phyloP scores from a whole-genome alignment of 306 rosid species.

The Citrullus amarus region DNA sequence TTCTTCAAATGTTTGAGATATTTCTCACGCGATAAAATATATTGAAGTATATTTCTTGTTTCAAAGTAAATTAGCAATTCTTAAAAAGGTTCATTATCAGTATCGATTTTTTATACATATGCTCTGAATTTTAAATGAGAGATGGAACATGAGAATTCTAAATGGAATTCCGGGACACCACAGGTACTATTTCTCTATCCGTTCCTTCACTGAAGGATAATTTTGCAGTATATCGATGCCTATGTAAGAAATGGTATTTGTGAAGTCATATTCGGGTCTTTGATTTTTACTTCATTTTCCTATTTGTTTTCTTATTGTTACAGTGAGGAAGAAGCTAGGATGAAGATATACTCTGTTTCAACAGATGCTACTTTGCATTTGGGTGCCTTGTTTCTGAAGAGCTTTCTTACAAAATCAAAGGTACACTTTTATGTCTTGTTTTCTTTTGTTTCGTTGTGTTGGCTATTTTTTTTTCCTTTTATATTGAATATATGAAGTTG shows the following conservation, averaged over 20 bases:
- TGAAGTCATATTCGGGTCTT: not conserved
- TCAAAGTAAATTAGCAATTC: not conserved
- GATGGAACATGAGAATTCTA: not conserved
- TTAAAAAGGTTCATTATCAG: conserved; percentile 9
- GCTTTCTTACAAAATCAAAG: conserved; percentile 65
- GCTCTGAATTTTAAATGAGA: not conserved
- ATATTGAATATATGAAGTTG: not conserved
- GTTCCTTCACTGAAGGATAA: not conserved
- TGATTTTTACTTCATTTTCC: not conserved
- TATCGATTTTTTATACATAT: conserved; percentile 25
- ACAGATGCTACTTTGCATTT: conserved; percentile 84
- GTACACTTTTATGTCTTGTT: conserved; percentile 16
- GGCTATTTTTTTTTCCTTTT: not conserved
- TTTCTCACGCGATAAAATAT: not conserved
- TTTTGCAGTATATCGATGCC: not conserved
- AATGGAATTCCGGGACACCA: not conserved
- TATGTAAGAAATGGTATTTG: not conserved
- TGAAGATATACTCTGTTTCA: conserved; percentile 94
- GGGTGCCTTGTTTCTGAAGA: conserved; percentile 88
- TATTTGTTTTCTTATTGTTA: not conserved
- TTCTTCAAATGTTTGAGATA: not conserved
- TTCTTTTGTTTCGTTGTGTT: not conserved
- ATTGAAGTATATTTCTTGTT: not conserved
- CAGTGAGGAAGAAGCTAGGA: conserved; percentile 88
- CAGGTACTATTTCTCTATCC: not conserved